phyloP scores from a whole-genome alignment of 1,139 yeast genomes.

The Saccharomycopsis crataegensis region DNA sequence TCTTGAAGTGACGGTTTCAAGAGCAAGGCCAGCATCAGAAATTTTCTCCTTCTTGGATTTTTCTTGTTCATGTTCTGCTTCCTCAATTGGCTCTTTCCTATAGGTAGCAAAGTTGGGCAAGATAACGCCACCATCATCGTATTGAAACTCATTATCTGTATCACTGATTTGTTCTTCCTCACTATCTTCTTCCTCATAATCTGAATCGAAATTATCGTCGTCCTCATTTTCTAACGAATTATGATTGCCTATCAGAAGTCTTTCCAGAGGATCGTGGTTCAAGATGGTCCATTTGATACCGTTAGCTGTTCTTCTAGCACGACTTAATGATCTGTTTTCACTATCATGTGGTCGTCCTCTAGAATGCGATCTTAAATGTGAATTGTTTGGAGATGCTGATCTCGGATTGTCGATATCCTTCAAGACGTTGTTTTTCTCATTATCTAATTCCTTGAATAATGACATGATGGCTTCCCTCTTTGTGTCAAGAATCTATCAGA shows the following conservation, averaged over 20 bases:
- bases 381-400: conserved; percentile 16
- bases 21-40: conserved; percentile 7
- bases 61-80: conserved; percentile 17
- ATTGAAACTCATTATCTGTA: conserved; percentile 51
- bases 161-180: conserved; percentile 67
- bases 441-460: not conserved
- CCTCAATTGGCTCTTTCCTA: conserved; percentile 27
- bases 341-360: conserved; percentile 18
- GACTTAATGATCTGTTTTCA: conserved; percentile 16
- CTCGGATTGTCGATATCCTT: conserved; percentile 20
- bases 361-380: conserved; percentile 16
- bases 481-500: no score
- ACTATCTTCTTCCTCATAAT: conserved; percentile 35
- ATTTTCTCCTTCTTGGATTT: conserved; percentile 13
- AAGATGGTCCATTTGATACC: conserved; percentile 38
- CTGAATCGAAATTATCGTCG: conserved; percentile 23
- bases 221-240: conserved; percentile 20
- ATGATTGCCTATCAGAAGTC: conserved; percentile 27
- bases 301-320: conserved; percentile 21
- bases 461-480: not conserved
- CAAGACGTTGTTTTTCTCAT: conserved; percentile 18
- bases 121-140: conserved; percentile 54
- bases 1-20: conserved; percentile 9
- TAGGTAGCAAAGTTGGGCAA: conserved; percentile 47
- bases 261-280: conserved; percentile 49